A percentile compares a stretch with the other conserved stretches of the same genome.
Conservation (phyloP, 1,284 basidiomycete genomes). For the Pascua sp. region DNA sequence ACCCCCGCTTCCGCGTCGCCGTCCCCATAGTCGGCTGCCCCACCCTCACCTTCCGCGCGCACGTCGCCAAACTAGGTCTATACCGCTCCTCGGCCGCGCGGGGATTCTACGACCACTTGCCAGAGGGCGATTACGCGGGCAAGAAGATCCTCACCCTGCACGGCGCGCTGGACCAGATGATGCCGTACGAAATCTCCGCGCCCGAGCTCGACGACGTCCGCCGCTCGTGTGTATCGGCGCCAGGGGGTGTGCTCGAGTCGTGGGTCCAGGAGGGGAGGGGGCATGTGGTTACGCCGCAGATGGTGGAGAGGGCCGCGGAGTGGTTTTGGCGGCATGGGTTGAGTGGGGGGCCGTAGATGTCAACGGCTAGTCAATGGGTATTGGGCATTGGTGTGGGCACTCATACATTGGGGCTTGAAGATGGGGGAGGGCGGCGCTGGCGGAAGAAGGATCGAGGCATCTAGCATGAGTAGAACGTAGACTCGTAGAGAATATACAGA, state of each 20-base stretch:
- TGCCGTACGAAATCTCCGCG: slow-evolving; percentile 32
- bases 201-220: background rate
- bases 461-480: no score
- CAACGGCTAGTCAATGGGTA: no score
- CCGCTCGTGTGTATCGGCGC: background rate
- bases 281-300: slow-evolving; percentile 8
- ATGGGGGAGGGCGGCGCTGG: no score
- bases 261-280: slow-evolving; percentile 14
- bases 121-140: slow-evolving; percentile 56
- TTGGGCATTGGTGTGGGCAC: no score
- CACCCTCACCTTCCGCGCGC: slow-evolving; percentile 62
- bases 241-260: slow-evolving; percentile 25
- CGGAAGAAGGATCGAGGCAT: no score
- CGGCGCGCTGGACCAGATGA: slow-evolving; percentile 49
- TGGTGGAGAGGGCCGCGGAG: slow-evolving; percentile 5
- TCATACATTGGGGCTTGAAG: no score
- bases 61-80: slow-evolving; percentile 56
- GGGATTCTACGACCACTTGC: slow-evolving; percentile 10
- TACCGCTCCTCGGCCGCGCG: background rate
- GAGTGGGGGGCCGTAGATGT: slow-evolving; percentile 2
- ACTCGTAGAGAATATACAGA: no score
- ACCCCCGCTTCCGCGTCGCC: slow-evolving; percentile 39
- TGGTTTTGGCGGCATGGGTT: slow-evolving; percentile 28
- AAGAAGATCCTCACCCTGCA: slow-evolving; percentile 68
- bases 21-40: slow-evolving; percentile 7